Evolutionary conservation across 257 asterid genomes (phyloP).

Genomic region (Ligustrum vulgare): DNA sequence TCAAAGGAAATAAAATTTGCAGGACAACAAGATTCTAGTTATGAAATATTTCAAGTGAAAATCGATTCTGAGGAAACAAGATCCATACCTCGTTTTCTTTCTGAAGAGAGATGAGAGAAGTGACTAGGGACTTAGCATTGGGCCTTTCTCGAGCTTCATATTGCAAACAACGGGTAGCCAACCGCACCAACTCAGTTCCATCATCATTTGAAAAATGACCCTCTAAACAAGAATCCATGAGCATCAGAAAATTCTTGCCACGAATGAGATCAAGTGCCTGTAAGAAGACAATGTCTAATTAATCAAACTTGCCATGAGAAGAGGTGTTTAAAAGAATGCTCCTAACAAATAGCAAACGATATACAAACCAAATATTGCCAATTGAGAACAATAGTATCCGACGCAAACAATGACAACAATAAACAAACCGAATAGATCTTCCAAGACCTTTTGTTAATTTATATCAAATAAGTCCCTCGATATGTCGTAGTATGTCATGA

Average conservation of each 20-base stretch:
- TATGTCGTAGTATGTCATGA: background rate
- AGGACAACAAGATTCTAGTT: background rate
- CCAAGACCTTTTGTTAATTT: background rate
- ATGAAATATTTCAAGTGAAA: background rate
- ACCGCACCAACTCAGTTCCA: conserved; percentile 80
- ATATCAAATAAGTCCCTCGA: background rate
- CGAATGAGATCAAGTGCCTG: conserved; percentile 93
- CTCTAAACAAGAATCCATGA: conserved; percentile 90
- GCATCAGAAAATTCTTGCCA: conserved; percentile 68
- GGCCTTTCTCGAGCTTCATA: conserved; percentile 97
- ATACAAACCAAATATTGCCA: background rate
- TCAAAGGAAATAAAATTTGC: background rate
- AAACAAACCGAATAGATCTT: background rate
- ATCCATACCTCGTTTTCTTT: conserved; percentile 65
- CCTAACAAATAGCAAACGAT: background rate
- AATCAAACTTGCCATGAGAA: conserved; percentile 10
- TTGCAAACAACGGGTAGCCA: conserved; percentile 85
- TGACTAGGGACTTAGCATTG: conserved; percentile 65
- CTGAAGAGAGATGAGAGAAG: conserved; percentile 67
- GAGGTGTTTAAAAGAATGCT: background rate
- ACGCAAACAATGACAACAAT: background rate
- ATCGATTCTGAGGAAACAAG: background rate
- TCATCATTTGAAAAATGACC: conserved; percentile 88
- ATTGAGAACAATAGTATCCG: background rate
- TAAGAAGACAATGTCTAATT: background rate